Conservation (phyloP, 2,329 filamentous ascomycete species). For the Claviceps sp. region DNA sequence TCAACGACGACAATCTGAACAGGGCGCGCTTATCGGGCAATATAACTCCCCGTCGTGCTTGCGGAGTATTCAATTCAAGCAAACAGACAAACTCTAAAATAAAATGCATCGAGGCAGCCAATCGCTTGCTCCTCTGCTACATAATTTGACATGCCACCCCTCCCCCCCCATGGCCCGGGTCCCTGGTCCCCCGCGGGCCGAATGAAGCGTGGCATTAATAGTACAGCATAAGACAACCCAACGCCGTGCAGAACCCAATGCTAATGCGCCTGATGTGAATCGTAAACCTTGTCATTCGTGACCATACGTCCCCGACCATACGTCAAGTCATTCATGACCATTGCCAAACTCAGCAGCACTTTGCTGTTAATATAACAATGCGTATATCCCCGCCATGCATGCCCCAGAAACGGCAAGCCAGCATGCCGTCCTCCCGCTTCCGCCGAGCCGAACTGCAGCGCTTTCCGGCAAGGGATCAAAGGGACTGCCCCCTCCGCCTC, state of each 20-base stretch:
- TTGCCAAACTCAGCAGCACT: not conserved
- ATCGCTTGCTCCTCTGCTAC: no score
- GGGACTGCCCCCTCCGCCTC: slow-evolving; percentile 11
- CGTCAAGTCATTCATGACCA: not conserved
- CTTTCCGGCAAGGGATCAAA: slow-evolving; percentile 8
- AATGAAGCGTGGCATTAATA: no score
- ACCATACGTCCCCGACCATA: not conserved
- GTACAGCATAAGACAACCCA: not conserved
- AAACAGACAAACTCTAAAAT: no score
- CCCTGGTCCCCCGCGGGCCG: no score
- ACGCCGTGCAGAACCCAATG: not conserved
- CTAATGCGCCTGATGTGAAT: not conserved
- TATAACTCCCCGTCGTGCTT: no score
- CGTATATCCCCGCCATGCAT: not conserved
- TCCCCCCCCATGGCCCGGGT: no score
- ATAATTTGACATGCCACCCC: no score
- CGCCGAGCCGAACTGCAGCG: not conserved
- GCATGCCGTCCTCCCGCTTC: not conserved
- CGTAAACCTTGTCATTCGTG: not conserved
- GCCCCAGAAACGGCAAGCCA: not conserved
- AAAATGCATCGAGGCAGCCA: no score
- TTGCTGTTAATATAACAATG: not conserved
- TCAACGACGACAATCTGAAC: no score
- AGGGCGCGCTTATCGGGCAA: no score
- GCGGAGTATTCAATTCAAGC: no score